These are phyloP conservation scores for Phialocephala subalpina DNA, from an alignment of 2,329 filamentous ascomycete species.

Conservation along the genomic window DNA sequence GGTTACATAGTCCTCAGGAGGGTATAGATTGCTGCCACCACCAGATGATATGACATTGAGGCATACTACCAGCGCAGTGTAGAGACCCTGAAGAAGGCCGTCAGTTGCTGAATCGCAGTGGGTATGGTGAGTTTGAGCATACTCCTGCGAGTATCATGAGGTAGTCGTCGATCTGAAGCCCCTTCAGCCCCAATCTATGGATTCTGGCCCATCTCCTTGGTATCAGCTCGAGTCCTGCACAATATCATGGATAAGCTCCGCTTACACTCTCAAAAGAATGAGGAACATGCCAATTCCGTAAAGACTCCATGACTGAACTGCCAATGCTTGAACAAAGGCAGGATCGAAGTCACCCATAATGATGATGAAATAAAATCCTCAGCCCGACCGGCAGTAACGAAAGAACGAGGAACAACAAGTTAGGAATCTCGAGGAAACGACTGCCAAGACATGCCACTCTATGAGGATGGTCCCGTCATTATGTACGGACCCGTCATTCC, in stretches of 20 bases:
- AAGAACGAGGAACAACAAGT: background rate
- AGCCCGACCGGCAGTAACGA: constrained; percentile 4
- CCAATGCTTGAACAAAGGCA: constrained; percentile 26
- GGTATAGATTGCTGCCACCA: constrained; percentile 53
- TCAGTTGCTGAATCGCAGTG: background rate
- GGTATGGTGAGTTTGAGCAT: constrained; percentile 10
- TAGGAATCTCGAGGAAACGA: background rate
- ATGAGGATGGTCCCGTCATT: constrained; percentile 7
- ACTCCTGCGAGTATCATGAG: constrained; percentile 34
- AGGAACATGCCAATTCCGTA: constrained; percentile 34
- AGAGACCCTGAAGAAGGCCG: constrained; percentile 40
- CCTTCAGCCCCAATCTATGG: constrained; percentile 31
- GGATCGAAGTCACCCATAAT: constrained; percentile 32
- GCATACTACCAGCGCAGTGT: constrained; percentile 51
- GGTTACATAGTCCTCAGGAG: constrained; percentile 45
- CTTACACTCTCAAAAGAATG: constrained; percentile 34
- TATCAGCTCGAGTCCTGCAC: constrained; percentile 8
- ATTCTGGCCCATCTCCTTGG: constrained; percentile 33
- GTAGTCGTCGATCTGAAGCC: constrained; percentile 35
- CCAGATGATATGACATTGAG: constrained; percentile 50
- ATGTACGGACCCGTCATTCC: constrained; percentile 14
- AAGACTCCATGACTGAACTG: constrained; percentile 35
- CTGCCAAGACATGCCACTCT: constrained; percentile 1
- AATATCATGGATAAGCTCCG: background rate
- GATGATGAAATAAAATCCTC: background rate